phyloP scores from a whole-genome alignment of 331 rosid genomes.

The Malus hybrid region DNA sequence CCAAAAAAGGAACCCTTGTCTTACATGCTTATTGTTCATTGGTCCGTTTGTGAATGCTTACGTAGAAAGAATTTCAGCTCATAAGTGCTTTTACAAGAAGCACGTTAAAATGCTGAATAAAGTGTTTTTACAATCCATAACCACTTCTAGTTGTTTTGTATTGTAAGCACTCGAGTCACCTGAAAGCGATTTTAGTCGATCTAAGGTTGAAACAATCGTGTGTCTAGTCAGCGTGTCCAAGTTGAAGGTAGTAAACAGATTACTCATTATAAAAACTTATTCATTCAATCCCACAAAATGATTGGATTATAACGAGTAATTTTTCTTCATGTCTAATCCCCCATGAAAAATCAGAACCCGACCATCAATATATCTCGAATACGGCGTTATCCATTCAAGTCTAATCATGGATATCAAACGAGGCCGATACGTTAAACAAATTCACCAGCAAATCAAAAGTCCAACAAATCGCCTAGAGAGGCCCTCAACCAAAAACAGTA shows the following conservation, averaged over 20 bases:
- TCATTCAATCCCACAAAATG: no score
- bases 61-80: neutral
- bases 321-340: neutral
- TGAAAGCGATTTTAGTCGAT: no score
- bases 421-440: neutral
- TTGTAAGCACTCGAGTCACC: no score
- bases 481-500: neutral
- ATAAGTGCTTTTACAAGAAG: neutral
- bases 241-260: no score
- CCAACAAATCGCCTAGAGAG: neutral
- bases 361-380: neutral
- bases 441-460: neutral
- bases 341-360: neutral
- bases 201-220: no score
- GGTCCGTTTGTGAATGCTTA: neutral
- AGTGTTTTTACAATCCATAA: neutral
- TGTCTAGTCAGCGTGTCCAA: no score
- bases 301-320: no score
- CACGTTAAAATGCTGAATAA: neutral
- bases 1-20: neutral
- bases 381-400: neutral
- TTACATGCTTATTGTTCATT: neutral
- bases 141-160: no score
- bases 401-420: neutral
- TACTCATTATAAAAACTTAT: no score